Percentiles rank a stretch among this genome's conserved stretches.
Evolutionary conservation across 1,284 basidiomycete genomes (phyloP).

Genomic region (Ceratobasidium sp.): DNA sequence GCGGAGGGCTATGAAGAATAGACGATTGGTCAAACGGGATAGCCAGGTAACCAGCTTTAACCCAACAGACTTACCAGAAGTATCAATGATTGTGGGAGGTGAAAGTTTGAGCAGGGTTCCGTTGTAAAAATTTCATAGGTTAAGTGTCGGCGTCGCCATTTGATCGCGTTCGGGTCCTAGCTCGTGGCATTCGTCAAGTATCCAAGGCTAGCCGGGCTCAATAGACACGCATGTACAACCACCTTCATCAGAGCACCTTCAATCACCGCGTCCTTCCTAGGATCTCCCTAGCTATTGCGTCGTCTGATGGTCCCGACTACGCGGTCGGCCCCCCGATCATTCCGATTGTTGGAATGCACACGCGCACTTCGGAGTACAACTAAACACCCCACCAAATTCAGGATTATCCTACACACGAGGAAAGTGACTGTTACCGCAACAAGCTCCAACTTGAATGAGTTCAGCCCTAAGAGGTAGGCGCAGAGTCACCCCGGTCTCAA

Average conservation of each 20-base stretch:
- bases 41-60: neutral
- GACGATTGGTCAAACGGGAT: conserved; percentile 49
- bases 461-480: conserved; percentile 68
- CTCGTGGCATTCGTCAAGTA: neutral
- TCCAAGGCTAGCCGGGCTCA: neutral
- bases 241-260: conserved; percentile 29
- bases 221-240: neutral
- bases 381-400: conserved; percentile 64
- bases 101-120: conserved; percentile 28
- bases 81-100: conserved; percentile 44
- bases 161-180: neutral
- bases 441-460: conserved; percentile 70
- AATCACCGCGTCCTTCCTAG: conserved; percentile 7
- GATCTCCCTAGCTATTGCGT: conserved; percentile 48
- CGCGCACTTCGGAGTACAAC: conserved; percentile 66
- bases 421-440: conserved; percentile 70
- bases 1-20: conserved; percentile 57
- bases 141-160: neutral
- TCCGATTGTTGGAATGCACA: conserved; percentile 62
- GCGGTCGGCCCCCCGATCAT: conserved; percentile 56
- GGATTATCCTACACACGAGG: conserved; percentile 63
- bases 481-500: conserved; percentile 65
- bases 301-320: conserved; percentile 56
- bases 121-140: neutral
- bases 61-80: conserved; percentile 44